Conservation (phyloP, 148 eudicot species). For the Euryodendron excelsum region DNA sequence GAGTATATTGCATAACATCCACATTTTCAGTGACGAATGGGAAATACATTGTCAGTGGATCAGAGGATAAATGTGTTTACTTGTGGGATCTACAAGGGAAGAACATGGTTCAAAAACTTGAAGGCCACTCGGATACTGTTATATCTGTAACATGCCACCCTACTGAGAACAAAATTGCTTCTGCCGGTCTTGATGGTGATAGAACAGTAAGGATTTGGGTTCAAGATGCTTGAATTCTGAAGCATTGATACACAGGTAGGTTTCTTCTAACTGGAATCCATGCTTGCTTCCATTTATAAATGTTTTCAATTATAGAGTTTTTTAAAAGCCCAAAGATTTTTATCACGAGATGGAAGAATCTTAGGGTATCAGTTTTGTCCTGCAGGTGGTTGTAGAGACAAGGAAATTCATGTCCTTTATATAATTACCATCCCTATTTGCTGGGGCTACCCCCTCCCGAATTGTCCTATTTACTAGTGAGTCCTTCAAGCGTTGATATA, state of each 20-base stretch:
- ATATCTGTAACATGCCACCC: conserved; percentile 87
- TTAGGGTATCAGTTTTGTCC: no score
- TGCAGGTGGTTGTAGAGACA: no score
- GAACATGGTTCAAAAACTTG: conserved; percentile 75
- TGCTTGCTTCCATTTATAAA: neutral
- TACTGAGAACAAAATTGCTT: conserved; percentile 69
- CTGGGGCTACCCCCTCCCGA: no score
- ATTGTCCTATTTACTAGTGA: no score
- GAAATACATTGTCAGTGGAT: conserved; percentile 88
- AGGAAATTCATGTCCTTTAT: no score
- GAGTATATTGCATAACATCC: conserved; percentile 60
- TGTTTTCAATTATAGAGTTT: neutral
- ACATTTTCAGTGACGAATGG: conserved; percentile 84
- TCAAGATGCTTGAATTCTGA: conserved; percentile 38
- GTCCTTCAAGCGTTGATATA: no score
- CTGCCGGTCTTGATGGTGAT: conserved; percentile 75
- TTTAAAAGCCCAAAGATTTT: no score
- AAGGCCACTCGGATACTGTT: conserved; percentile 88
- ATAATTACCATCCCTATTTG: no score
- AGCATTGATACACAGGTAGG: neutral
- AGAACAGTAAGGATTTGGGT: conserved; percentile 79
- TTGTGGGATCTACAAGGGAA: conserved; percentile 89
- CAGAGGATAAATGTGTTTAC: conserved; percentile 81
- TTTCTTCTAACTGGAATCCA: neutral
- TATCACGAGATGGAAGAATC: no score